Evolutionary conservation across 352 stramenopile species (phyloP).

Genomic region (Phytophthora hibernalis): DNA sequence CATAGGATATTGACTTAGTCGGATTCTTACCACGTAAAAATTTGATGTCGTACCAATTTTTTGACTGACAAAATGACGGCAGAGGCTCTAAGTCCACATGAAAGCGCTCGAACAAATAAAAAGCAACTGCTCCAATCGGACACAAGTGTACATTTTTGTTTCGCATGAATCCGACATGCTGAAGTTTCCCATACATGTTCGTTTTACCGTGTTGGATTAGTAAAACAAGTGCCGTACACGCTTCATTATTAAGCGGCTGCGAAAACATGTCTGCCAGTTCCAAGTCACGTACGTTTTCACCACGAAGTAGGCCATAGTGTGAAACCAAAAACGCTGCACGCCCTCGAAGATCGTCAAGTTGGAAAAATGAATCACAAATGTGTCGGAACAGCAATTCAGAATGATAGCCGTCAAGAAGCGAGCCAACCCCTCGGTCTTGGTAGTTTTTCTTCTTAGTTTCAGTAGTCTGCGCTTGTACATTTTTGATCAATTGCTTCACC

Average conservation of each 20-base stretch:
- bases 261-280: conserved; percentile 17
- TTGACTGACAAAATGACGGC: conserved; percentile 1
- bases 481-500: conserved; percentile 19
- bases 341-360: conserved; percentile 5
- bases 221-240: conserved; percentile 9
- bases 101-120: conserved; percentile 21
- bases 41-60: conserved; percentile 10
- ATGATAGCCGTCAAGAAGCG: conserved; percentile 12
- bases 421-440: conserved; percentile 10
- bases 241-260: conserved; percentile 2
- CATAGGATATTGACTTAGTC: conserved; percentile 11
- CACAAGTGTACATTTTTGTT: conserved; percentile 20
- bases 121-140: conserved; percentile 10
- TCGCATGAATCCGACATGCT: conserved; percentile 21
- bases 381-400: conserved; percentile 2
- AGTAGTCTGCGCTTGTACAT: conserved; percentile 12
- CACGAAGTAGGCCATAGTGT: conserved; percentile 18
- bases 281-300: conserved; percentile 23
- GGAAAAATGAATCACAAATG: conserved; percentile 17
- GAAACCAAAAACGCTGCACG: conserved; percentile 12
- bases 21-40: conserved; percentile 6
- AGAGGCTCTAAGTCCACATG: too few species aligned
- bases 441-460: conserved; percentile 15
- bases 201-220: conserved; percentile 25
- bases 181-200: conserved; percentile 19